phyloP scores from a whole-genome alignment of 176 grass and related monocot species.

The Carex myosuroides region DNA sequence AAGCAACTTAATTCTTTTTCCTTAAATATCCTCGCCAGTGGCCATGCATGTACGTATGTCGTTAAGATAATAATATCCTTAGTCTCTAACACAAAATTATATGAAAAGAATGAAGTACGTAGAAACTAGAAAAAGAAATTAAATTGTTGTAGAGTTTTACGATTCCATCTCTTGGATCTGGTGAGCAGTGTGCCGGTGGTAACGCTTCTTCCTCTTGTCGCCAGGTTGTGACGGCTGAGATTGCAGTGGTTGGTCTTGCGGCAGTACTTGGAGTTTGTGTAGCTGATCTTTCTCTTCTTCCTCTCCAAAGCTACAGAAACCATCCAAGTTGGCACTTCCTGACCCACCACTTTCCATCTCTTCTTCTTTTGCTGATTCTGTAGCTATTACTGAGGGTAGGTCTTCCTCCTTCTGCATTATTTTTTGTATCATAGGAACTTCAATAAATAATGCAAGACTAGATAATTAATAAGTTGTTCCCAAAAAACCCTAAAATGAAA shows the following conservation, averaged over 20 bases:
- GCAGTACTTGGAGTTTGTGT: constrained; percentile 20
- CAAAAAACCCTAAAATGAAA: not conserved
- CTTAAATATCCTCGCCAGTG: not conserved
- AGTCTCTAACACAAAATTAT: not conserved
- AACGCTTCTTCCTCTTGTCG: constrained; percentile 82
- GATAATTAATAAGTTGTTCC: not conserved
- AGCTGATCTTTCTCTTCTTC: constrained; percentile 57
- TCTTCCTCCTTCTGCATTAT: constrained; percentile 65
- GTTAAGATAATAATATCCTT: not conserved
- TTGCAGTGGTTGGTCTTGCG: not conserved
- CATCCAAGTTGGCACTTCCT: constrained; percentile 70
- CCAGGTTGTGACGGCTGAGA: not conserved
- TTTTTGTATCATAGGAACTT: not conserved
- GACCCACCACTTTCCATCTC: constrained; percentile 79
- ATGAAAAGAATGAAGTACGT: not conserved
- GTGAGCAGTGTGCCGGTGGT: constrained; percentile 93
- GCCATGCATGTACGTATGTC: not conserved
- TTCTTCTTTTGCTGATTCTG: constrained; percentile 61
- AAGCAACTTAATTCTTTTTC: not conserved
- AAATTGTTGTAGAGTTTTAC: constrained; percentile 23
- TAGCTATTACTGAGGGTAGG: constrained; percentile 29
- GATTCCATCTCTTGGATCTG: constrained; percentile 99
- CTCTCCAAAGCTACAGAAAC: constrained; percentile 66
- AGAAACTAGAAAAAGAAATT: not conserved
- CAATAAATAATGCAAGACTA: not conserved